These are phyloP conservation scores for Cairneyella variabilis DNA, from an alignment of 495 filamentous ascomycete genomes.

Conservation along the genomic window DNA sequence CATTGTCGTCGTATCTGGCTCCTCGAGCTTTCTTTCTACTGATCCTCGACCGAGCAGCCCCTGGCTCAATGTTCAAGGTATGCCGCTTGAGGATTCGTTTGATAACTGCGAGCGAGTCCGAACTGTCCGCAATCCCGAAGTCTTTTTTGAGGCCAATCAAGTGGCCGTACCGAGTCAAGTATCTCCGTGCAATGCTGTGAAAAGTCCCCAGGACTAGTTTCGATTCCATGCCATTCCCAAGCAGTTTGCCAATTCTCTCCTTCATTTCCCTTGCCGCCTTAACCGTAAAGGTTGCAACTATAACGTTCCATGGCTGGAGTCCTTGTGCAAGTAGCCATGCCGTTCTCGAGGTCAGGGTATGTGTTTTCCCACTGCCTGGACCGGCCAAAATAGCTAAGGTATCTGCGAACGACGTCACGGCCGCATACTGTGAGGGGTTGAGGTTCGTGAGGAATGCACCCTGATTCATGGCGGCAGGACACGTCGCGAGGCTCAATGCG, in stretches of 20 bases:
- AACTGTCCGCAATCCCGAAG: slow-evolving; percentile 91
- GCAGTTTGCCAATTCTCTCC: slow-evolving; percentile 70
- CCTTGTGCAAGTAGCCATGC: slow-evolving; percentile 86
- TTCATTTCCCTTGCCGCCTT: slow-evolving; percentile 98
- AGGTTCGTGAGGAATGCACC: slow-evolving; percentile 61
- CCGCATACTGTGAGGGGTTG: slow-evolving; percentile 78
- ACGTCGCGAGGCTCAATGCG: neutral
- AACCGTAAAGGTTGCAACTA: slow-evolving; percentile 97
- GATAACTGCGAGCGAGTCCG: slow-evolving; percentile 73
- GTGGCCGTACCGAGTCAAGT: slow-evolving; percentile 80
- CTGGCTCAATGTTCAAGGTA: slow-evolving; percentile 63
- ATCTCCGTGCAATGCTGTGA: slow-evolving; percentile 87
- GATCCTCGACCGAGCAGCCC: slow-evolving; percentile 67
- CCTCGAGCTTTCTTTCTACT: slow-evolving; percentile 83
- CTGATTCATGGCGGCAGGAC: slow-evolving; percentile 12
- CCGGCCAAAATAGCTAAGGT: slow-evolving; percentile 90
- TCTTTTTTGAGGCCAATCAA: slow-evolving; percentile 76
- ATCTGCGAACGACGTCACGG: slow-evolving; percentile 73
- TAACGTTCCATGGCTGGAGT: slow-evolving; percentile 83
- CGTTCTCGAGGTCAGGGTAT: slow-evolving; percentile 90
- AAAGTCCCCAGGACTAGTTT: slow-evolving; percentile 91
- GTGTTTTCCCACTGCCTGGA: slow-evolving; percentile 84
- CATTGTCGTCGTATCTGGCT: slow-evolving; percentile 20
- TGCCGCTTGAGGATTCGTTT: slow-evolving; percentile 78
- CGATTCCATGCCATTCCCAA: slow-evolving; percentile 73